Evolutionary conservation across 163 green algal species (phyloP).

Genomic region (Volvox carteri): DNA sequence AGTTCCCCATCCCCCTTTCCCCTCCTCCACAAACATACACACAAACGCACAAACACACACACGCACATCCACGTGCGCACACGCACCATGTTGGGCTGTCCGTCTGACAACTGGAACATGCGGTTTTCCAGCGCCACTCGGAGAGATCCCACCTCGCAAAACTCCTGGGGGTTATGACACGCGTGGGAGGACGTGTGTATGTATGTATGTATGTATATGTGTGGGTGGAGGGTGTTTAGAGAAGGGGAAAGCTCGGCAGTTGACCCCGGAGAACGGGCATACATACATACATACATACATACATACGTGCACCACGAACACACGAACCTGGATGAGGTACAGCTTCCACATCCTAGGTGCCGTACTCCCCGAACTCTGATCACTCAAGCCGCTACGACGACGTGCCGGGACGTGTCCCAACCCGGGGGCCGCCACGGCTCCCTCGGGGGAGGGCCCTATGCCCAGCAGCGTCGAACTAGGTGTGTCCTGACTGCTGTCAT

Average conservation of each 20-base stretch:
- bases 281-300: too few relatives aligned
- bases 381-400: background rate
- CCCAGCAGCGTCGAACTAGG: slow-evolving; percentile 37
- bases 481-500: background rate
- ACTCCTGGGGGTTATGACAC: slow-evolving; percentile 52
- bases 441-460: slow-evolving; percentile 34
- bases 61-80: background rate
- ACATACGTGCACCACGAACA: too few relatives aligned
- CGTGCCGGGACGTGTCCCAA: too few relatives aligned
- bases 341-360: slow-evolving; percentile 26
- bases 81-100: slow-evolving; percentile 38
- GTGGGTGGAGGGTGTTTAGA: too few relatives aligned
- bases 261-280: too few relatives aligned
- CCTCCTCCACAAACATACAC: background rate
- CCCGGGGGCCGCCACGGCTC: background rate
- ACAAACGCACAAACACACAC: background rate
- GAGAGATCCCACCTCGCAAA: slow-evolving; percentile 61
- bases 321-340: slow-evolving; percentile 42
- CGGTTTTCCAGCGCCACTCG: slow-evolving; percentile 52
- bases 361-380: background rate
- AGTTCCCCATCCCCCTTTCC: background rate
- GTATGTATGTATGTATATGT: too few relatives aligned
- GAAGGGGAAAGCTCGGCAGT: too few relatives aligned
- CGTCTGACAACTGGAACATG: slow-evolving; percentile 14
- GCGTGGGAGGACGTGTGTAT: background rate